A percentile compares a stretch with the other conserved stretches of the same genome.
Evolutionary conservation across 208 protist genomes (phyloP).

Genomic region (Crithidia brevicula): DNA sequence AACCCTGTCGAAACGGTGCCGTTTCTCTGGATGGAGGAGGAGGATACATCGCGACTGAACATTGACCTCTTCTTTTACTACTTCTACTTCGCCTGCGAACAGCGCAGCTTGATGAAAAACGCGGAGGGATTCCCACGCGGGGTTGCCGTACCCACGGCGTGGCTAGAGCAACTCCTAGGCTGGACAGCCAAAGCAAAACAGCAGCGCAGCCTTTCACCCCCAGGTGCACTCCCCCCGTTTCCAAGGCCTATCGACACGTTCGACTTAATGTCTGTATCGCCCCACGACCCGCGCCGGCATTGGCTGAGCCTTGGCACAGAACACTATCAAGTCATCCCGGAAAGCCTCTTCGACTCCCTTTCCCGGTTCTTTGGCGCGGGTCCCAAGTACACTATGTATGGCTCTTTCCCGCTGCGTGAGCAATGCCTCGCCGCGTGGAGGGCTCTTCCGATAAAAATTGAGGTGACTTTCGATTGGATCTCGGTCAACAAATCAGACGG

Average conservation of each 20-base stretch:
- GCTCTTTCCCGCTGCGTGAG: conserved; percentile 43
- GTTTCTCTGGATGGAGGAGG: conserved; percentile 49
- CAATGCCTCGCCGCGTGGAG: conserved; percentile 31
- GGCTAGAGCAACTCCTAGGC: conserved; percentile 50
- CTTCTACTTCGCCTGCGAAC: conserved; percentile 55
- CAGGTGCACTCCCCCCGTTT: conserved; percentile 22
- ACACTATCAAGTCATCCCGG: conserved; percentile 65
- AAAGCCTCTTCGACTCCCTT: conserved; percentile 67
- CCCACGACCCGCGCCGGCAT: conserved; percentile 43
- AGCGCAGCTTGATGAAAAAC: conserved; percentile 48
- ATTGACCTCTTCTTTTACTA: conserved; percentile 57
- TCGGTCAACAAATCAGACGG: conserved; percentile 17
- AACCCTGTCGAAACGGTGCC: conserved; percentile 19
- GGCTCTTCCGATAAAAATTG: conserved; percentile 34
- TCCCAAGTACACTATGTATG: conserved; percentile 63
- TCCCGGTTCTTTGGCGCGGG: conserved; percentile 64
- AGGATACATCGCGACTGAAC: conserved; percentile 17
- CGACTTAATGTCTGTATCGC: conserved; percentile 38
- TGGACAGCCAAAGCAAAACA: conserved; percentile 37
- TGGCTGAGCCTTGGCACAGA: conserved; percentile 37
- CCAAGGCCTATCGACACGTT: conserved; percentile 76
- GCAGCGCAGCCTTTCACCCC: background rate
- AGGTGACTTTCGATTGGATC: conserved; percentile 39
- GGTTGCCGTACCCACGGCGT: conserved; percentile 59
- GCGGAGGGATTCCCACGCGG: conserved; percentile 40